These are phyloP conservation scores for Podospora pseudocomata DNA, from an alignment of 495 filamentous ascomycete species.

Conservation along the genomic window DNA sequence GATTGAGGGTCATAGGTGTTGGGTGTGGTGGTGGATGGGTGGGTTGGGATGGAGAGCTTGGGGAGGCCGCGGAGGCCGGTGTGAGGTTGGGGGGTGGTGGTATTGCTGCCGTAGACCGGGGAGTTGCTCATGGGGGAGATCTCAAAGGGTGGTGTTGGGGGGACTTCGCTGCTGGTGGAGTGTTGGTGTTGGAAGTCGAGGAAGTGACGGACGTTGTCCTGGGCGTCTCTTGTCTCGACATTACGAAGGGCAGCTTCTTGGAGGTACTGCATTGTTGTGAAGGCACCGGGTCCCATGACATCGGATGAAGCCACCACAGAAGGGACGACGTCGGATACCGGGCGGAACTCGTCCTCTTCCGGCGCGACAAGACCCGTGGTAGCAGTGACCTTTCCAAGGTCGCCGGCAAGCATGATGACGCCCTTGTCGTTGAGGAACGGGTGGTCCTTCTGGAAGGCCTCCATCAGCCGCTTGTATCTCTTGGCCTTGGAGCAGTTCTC, in stretches of 20 bases:
- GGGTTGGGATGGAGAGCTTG: slow-evolving; percentile 52
- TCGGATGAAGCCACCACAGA: slow-evolving; percentile 91
- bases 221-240: slow-evolving; percentile 69
- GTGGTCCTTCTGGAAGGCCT: slow-evolving; percentile 63
- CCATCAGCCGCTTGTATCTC: slow-evolving; percentile 66
- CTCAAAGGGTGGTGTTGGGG: slow-evolving; percentile 55
- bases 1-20: slow-evolving; percentile 21
- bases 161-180: slow-evolving; percentile 49
- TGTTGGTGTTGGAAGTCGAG: slow-evolving; percentile 69
- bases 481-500: slow-evolving; percentile 80
- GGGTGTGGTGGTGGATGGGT: slow-evolving; percentile 16
- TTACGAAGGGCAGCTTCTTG: slow-evolving; percentile 66
- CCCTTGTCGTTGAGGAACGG: slow-evolving; percentile 57
- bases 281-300: slow-evolving; percentile 64
- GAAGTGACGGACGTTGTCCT: slow-evolving; percentile 88
- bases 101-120: not conserved
- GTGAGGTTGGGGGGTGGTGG: slow-evolving; percentile 39
- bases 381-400: slow-evolving; percentile 61
- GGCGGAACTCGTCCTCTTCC: slow-evolving; percentile 47
- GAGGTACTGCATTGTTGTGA: slow-evolving; percentile 60
- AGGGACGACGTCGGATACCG: slow-evolving; percentile 61
- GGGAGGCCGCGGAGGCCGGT: slow-evolving; percentile 54
- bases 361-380: slow-evolving; percentile 52
- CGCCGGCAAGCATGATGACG: slow-evolving; percentile 61
- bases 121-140: slow-evolving; percentile 33